Percentiles rank a stretch among this genome's conserved stretches.
phyloP scores from a whole-genome alignment of 352 stramenopile genomes.

The Blastocystis sp. region DNA sequence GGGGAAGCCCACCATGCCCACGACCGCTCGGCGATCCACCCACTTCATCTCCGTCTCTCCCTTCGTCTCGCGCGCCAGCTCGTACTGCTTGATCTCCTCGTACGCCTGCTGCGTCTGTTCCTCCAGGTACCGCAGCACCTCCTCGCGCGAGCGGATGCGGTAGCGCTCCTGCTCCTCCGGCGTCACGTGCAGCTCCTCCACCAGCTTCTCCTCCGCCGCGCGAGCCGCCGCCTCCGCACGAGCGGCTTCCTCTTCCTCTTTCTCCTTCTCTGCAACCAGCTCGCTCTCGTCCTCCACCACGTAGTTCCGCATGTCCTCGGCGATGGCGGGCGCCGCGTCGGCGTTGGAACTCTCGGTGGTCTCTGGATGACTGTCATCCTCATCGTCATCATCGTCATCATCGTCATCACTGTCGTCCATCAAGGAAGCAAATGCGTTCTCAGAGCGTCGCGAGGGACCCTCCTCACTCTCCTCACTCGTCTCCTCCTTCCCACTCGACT shows the following conservation, averaged over 20 bases:
- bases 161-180: slow-evolving; percentile 61
- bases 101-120: slow-evolving; percentile 64
- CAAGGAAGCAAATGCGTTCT: slow-evolving; percentile 31
- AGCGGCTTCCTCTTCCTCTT: background rate
- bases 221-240: background rate
- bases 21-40: slow-evolving; percentile 66
- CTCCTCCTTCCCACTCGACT: slow-evolving; percentile 56
- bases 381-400: slow-evolving; percentile 59
- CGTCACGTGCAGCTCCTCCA: background rate
- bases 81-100: background rate
- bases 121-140: slow-evolving; percentile 70
- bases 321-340: slow-evolving; percentile 47
- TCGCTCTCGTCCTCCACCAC: slow-evolving; percentile 55
- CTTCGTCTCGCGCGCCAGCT: background rate
- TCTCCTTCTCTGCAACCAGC: background rate
- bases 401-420: slow-evolving; percentile 54
- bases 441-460: background rate
- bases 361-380: slow-evolving; percentile 60
- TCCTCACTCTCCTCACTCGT: background rate
- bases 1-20: slow-evolving; percentile 97
- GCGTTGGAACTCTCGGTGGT: slow-evolving; percentile 63
- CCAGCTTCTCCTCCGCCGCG: background rate
- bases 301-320: slow-evolving; percentile 5
- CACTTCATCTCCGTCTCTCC: slow-evolving; percentile 28
- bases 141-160: slow-evolving; percentile 67